These are phyloP conservation scores for Suillus tomentosus DNA, from an alignment of 768 basidiomycete genomes.

Conservation along the genomic window DNA sequence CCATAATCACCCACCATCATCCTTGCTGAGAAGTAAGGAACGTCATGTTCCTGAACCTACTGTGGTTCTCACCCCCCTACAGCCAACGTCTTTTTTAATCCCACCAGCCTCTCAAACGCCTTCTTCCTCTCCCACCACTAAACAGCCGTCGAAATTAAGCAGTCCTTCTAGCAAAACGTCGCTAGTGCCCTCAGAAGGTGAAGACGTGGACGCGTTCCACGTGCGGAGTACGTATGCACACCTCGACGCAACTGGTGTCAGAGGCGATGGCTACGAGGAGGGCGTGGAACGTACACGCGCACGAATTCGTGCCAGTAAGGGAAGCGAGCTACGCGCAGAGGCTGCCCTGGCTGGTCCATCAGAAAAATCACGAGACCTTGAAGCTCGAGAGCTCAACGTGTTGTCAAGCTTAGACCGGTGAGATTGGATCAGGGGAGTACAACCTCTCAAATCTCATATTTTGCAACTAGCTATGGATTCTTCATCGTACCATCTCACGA, in stretches of 20 bases:
- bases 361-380: conserved; percentile 68
- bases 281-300: conserved; percentile 93
- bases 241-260: conserved; percentile 88
- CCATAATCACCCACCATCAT: conserved; percentile 33
- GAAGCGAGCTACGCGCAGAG: conserved; percentile 60
- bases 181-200: conserved; percentile 71
- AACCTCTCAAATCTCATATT: conserved; percentile 18
- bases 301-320: conserved; percentile 53
- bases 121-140: conserved; percentile 26
- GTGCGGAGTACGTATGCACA: conserved; percentile 88
- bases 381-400: conserved; percentile 70
- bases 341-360: conserved; percentile 54
- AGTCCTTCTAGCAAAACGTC: conserved; percentile 56
- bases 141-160: conserved; percentile 33
- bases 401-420: conserved; percentile 86
- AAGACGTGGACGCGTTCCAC: conserved; percentile 81
- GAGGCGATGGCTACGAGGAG: conserved; percentile 92
- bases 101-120: conserved; percentile 42
- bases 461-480: conserved; percentile 80
- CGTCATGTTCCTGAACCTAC: conserved; percentile 26
- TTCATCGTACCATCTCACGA: conserved; percentile 81
- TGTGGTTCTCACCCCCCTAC: conserved; percentile 21
- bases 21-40: conserved; percentile 25
- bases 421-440: conserved; percentile 29
- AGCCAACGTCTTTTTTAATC: conserved; percentile 21